phyloP scores from a whole-genome alignment of 108 stramenopile species.

The Discostella stelligeroides region DNA sequence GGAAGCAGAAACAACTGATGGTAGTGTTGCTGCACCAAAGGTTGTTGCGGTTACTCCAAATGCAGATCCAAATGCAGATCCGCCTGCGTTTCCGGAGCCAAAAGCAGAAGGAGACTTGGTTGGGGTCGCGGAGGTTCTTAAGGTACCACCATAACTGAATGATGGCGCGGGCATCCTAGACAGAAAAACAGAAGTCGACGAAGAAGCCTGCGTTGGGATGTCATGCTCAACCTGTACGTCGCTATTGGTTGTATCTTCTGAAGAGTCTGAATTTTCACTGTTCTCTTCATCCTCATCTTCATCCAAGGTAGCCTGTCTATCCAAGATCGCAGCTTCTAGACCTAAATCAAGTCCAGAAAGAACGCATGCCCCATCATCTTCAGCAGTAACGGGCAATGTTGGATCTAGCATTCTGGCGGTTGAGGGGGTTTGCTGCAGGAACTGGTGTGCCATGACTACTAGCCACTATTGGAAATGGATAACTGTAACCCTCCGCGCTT shows the following conservation, averaged over 20 bases:
- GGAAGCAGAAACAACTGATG: neutral
- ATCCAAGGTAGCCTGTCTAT: slow-evolving; percentile 3
- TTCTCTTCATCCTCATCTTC: slow-evolving; percentile 16
- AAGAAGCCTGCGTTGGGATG: neutral
- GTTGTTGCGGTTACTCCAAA: slow-evolving; percentile 44
- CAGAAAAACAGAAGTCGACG: slow-evolving; percentile 23
- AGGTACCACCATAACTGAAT: slow-evolving; percentile 24
- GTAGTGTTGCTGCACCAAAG: slow-evolving; percentile 26
- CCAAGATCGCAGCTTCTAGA: slow-evolving; percentile 18
- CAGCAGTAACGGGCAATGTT: neutral
- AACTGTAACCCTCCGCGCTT: neutral
- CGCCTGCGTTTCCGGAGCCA: slow-evolving; percentile 3
- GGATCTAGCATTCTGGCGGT: neutral
- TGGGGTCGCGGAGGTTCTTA: slow-evolving; percentile 1
- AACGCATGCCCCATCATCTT: slow-evolving; percentile 21
- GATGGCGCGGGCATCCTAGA: slow-evolving; percentile 41
- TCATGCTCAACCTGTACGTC: neutral
- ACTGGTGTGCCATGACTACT: slow-evolving; percentile 66
- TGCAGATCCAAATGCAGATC: slow-evolving; percentile 36
- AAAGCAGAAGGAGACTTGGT: slow-evolving; percentile 9
- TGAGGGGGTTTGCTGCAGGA: neutral
- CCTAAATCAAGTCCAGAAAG: slow-evolving; percentile 40
- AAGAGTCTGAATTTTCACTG: slow-evolving; percentile 25
- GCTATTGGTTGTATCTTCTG: slow-evolving; percentile 30
- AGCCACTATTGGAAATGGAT: slow-evolving; percentile 41